A percentile compares a stretch with the other conserved stretches of the same genome.
Conservation (phyloP, 2,329 filamentous ascomycete species). For the Chaetomiaceae sp. region DNA sequence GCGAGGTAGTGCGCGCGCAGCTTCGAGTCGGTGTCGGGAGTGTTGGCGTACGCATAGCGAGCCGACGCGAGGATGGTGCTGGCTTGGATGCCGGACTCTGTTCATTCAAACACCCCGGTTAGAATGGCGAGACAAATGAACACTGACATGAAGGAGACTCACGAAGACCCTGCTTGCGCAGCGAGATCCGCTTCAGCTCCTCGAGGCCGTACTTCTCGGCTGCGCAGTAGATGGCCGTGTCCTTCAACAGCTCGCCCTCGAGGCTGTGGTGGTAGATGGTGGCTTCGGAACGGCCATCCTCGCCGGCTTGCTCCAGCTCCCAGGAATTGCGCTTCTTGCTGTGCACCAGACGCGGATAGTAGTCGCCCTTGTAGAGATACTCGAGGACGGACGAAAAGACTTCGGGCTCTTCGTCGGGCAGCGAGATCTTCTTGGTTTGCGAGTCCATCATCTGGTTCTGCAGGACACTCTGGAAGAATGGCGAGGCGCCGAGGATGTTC, state of each 20-base stretch:
- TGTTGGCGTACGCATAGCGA: constrained; percentile 84
- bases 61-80: constrained; percentile 80
- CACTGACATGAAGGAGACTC: constrained; percentile 27
- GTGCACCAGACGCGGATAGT: constrained; percentile 75
- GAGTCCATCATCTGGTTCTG: constrained; percentile 56
- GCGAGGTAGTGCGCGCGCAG: constrained; percentile 86
- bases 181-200: constrained; percentile 74
- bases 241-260: constrained; percentile 68
- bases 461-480: constrained; percentile 67
- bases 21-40: constrained; percentile 84
- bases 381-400: constrained; percentile 87
- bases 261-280: constrained; percentile 63
- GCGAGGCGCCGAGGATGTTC: constrained; percentile 70
- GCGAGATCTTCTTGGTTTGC: constrained; percentile 64
- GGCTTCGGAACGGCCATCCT: constrained; percentile 42
- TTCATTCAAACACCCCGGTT: no score
- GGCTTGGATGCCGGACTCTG: constrained; percentile 72
- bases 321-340: constrained; percentile 76
- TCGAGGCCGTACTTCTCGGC: constrained; percentile 78
- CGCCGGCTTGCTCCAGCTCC: constrained; percentile 61
- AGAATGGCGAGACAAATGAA: background rate
- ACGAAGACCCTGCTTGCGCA: constrained; percentile 85
- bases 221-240: constrained; percentile 86
- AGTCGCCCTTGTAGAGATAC: constrained; percentile 91
- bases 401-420: constrained; percentile 82